A percentile compares a stretch with the other conserved stretches of the same genome.
Evolutionary conservation across 495 filamentous ascomycete species (phyloP).

Genomic region (Hypoxylon subgilvum): DNA sequence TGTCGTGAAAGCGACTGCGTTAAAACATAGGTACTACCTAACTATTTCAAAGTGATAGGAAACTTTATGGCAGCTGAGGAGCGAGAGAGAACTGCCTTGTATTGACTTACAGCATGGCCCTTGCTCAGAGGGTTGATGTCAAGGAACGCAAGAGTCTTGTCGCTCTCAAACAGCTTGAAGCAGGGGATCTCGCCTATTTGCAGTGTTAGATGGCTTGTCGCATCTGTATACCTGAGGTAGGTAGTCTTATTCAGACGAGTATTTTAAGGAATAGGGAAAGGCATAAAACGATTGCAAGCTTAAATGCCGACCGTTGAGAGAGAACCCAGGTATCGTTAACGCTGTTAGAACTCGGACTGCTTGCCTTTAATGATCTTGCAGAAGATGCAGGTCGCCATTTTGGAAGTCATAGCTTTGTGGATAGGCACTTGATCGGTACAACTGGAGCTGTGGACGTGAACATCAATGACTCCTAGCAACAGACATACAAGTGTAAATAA

Average conservation of each 20-base stretch:
- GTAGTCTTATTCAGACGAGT: not conserved
- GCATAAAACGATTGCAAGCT: not conserved
- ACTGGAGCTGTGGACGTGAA: slow-evolving; percentile 17
- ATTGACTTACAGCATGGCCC: slow-evolving; percentile 74
- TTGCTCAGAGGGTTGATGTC: slow-evolving; percentile 88
- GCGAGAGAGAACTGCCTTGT: not conserved
- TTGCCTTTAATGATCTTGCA: slow-evolving; percentile 97
- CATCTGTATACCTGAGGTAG: too few species aligned
- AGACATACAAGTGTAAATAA: slow-evolving; percentile 22
- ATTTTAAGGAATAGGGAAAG: not conserved
- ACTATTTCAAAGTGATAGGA: not conserved
- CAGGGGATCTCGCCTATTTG: slow-evolving; percentile 84
- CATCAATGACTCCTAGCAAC: slow-evolving; percentile 24
- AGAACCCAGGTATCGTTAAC: too few species aligned
- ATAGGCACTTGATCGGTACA: not conserved
- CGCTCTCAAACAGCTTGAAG: slow-evolving; percentile 92
- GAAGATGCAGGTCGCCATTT: slow-evolving; percentile 81
- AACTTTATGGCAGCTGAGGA: not conserved
- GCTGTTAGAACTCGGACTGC: slow-evolving; percentile 7
- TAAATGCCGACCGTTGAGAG: not conserved
- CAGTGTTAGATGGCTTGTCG: slow-evolving; percentile 19
- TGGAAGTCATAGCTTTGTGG: slow-evolving; percentile 10
- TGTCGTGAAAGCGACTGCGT: not conserved
- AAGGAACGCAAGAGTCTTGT: slow-evolving; percentile 94
- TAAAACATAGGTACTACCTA: too few species aligned